Base-by-base conservation (phyloP, 208 protist genomes). In the Leishmania turanica region DNA sequence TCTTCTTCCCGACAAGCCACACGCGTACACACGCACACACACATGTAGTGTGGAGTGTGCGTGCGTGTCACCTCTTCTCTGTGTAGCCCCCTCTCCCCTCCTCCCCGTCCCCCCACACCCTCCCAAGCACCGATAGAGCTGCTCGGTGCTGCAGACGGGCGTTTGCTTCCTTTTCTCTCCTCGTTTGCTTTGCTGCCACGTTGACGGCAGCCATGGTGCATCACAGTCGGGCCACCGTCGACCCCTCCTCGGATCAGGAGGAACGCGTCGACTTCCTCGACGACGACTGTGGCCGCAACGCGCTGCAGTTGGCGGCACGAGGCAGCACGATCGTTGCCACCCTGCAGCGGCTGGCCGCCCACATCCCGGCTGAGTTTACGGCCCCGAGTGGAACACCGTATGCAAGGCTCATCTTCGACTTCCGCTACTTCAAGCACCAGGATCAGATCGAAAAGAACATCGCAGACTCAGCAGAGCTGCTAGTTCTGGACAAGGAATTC, bases 301-400 rank as follows among this genome's bases (percentile, higher is more conserved):
- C 98, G 2, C 81, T 99, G 54, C 88, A 95, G 53, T 79, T 99
- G 0, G 97, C 97, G 0, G 90, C 94, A 17, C 81, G 97, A 71
- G 98, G 97, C n/a, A 98, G 90, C 82, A 88, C 95, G 11, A 98
- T 99, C 47, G 95, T 99, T 70, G 97, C 97, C 24, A 98, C 99
- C 72, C 83, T 99, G 58, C 85, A 98, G 45, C 92, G 97, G 42
- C 88, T 99, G 2, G 81, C 90, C 19, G 90, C 97, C 66, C 84
- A 98, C 83, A 97, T 99, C 24, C 98, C 98, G 4, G n/a, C 73
- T 6, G 93, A 96, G 31, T 99, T 99, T 81, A 83, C 81, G 19
- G 37, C 81, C 31, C 89, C 92, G 3, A 56, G 80, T 24, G 62
- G 79, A 8, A 88, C 91, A 7, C 89, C 94, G 64, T 99, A 99